Evolutionary conservation across 2,329 filamentous ascomycete genomes (phyloP).

Genomic region (Neofusicoccum kwambonambiense): DNA sequence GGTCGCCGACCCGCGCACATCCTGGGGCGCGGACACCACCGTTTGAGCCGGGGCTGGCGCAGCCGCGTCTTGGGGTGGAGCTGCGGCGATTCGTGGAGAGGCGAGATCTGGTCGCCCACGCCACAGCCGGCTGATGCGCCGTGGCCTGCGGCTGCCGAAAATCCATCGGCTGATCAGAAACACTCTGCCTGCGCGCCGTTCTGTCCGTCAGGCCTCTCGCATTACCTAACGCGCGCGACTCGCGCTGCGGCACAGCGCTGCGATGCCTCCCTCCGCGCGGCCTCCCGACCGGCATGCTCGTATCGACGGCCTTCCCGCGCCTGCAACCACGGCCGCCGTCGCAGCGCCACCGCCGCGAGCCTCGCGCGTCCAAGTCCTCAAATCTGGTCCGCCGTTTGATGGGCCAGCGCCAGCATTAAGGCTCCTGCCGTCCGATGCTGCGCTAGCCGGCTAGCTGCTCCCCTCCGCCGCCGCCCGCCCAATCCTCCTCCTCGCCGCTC

Average conservation of each 20-base stretch:
- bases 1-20: no score
- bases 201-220: neutral
- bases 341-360: neutral
- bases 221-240: neutral
- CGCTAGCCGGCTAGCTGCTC: neutral
- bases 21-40: neutral
- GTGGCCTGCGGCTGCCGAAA: neutral
- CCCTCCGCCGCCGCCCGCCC: no score
- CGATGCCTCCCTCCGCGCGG: no score
- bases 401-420: neutral
- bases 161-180: neutral
- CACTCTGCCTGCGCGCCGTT: neutral
- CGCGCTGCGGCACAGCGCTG: no score
- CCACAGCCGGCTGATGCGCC: slow-evolving; percentile 24
- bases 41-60: neutral
- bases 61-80: neutral
- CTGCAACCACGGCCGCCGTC: no score
- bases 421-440: neutral
- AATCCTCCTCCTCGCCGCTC: neutral
- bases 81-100: neutral
- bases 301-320: neutral
- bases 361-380: neutral
- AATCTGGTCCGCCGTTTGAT: no score
- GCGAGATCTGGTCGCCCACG: slow-evolving; percentile 33
- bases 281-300: neutral